Evolutionary conservation across 768 basidiomycete species (phyloP), one percentile per base, ranked within the genome.

Genomic region (Boletellus emodensis): DNA sequence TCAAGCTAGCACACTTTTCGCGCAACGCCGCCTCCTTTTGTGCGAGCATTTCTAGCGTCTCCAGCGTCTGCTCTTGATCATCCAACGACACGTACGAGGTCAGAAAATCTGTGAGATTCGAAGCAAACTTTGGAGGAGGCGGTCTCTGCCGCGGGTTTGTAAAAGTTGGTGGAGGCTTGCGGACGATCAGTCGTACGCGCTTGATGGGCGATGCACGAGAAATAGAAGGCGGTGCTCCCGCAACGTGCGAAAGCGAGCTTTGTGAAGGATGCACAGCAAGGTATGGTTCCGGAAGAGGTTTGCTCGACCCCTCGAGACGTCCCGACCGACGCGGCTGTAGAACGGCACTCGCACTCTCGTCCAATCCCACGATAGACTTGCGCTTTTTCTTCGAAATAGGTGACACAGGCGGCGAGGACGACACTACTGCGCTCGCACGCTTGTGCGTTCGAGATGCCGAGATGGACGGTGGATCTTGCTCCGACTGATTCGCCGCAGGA

Each of bases 61-160:
- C 73, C 12, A 67, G 52, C 8, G 75, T 69, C 6, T 81, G 66
- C 26, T 81, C 77, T 34, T 76, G 70, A 45, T 75, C 80, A 32
- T 80, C 72, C 11, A 85, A 57, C 8, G 71, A 73, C 35, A 69
- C 69, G 61, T 85, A 94, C 0, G 90, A 90, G 0, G 72, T 67
- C 14, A 95, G 70, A 47, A 84, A 80, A 1, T 70, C 58, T 9
- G 71, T 56, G 10, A 94, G 65, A 1, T 87, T 85, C 1, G 74
- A 72, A 13, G 74, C 74, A 57, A 78, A 76, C 41, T 71, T 71
- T 0, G 83, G 70, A 0, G 70, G 68, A 0, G 78, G 73, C 1
- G 89, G 85, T 11, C 73, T 73, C 61, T 96, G 93, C 12, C 62
- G 63, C 0, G 87, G 91, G 64, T 85, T 79, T 12, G 90, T 80